Percentiles rank a stretch among this genome's conserved stretches.
phyloP scores from a whole-genome alignment of 805 yeast species.

The Lachancea dasiensis region DNA sequence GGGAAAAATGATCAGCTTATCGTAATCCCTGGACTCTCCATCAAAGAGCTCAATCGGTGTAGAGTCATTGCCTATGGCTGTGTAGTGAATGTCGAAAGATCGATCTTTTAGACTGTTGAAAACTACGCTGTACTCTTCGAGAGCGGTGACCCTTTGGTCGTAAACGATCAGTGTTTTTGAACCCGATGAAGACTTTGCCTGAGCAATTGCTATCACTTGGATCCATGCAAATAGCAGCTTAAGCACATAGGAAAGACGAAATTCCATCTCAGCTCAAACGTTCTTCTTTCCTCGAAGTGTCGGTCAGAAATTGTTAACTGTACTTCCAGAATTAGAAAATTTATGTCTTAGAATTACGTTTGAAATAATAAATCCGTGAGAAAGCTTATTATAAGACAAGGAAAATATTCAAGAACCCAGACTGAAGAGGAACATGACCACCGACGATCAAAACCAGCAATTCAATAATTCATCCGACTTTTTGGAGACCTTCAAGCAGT shows the following conservation, averaged over 20 bases:
- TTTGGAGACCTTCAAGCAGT: slow-evolving; percentile 38
- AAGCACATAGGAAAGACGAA: too few relatives aligned
- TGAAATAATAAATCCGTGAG: background rate
- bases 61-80: slow-evolving; percentile 23
- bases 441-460: slow-evolving; percentile 6
- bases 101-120: slow-evolving; percentile 29
- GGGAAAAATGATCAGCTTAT: slow-evolving; percentile 57
- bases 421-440: background rate
- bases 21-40: slow-evolving; percentile 43
- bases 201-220: slow-evolving; percentile 1
- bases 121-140: slow-evolving; percentile 25
- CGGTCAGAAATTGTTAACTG: too few relatives aligned
- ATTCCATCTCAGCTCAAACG: too few relatives aligned
- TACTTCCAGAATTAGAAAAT: background rate
- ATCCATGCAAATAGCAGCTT: background rate
- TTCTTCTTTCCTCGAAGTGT: too few relatives aligned
- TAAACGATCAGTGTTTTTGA: slow-evolving; percentile 30
- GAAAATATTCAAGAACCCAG: background rate
- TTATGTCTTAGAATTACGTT: background rate
- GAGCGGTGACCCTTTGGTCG: slow-evolving; percentile 27
- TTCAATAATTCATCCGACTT: slow-evolving; percentile 10
- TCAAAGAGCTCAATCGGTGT: slow-evolving; percentile 21
- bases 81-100: slow-evolving; percentile 30
- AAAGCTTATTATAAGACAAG: background rate
- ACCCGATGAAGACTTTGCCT: slow-evolving; percentile 21